Evolutionary conservation across 1,284 basidiomycete genomes (phyloP), one percentile per base, ranked within the genome.

Genomic region (Naganishia cerealis): DNA sequence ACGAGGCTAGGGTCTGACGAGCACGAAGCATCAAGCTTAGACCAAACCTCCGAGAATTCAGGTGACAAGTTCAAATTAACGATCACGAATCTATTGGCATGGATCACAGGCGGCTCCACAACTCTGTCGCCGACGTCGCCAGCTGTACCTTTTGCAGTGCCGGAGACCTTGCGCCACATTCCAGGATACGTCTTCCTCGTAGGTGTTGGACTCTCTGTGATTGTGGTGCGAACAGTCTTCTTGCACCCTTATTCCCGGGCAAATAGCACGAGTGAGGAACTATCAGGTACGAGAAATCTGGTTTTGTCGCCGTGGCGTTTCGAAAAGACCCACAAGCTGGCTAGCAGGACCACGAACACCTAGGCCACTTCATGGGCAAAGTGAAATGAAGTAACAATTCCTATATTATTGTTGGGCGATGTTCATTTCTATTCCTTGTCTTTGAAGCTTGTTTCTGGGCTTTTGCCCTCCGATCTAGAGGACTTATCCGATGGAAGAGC

Each of bases 161-260:
- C 61, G 12, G 3, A 36, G 21, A 29, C 36, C 7, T 16, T 63
- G 5, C 26, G 48, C 5, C 61, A 63, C 13, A 13, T 63, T 16
- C 61, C 61, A 29, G 61, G 61, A 16, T 63, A 63, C 24, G 61
- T 63, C 18, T 42, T 63, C 42, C 61, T 63, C n/a, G 61, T 63
- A 3, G 61, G 61, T 8, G 38, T 63, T 6, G 61, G 61, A n/a
- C 33, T 63, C 5, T 63, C 61, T 1, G 61, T 63, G 21, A 63
- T 63, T n/a, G 61, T 63, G 13, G 61, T 39, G 3, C 52, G 61
- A 38, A 52, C 53, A n/a, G 21, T 63, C 1, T 40, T 63, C 26
- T 63, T 52, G 33, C 38, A 38, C 29, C 38, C 50, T 13, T 29
- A 54, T 38, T 15, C 38, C 36, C 21, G 12, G 48, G 52, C 12